Percentiles rank a stretch among this genome's conserved stretches.
Conservation (phyloP, 1,139 yeast genomes). For the Nakaseomyces uthaithaninus region DNA sequence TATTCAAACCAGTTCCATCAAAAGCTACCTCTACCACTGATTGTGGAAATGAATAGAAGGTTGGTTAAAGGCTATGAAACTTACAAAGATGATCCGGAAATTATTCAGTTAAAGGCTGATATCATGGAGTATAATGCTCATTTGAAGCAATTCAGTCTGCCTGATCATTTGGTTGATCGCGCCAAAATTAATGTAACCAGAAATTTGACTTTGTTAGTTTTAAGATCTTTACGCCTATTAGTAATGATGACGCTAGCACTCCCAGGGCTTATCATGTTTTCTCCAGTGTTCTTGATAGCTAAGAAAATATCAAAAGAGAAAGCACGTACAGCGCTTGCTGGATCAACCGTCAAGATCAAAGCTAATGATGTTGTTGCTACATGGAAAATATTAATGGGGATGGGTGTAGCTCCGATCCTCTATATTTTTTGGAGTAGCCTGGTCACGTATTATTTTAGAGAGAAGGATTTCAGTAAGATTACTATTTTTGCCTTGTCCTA, state of each 20-base stretch:
- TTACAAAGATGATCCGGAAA: constrained; percentile 62
- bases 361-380: constrained; percentile 93
- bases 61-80: constrained; percentile 71
- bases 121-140: constrained; percentile 62
- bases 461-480: constrained; percentile 21
- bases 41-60: constrained; percentile 84
- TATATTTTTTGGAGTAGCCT: constrained; percentile 71
- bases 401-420: constrained; percentile 82
- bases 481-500: constrained; percentile 31
- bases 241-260: constrained; percentile 55
- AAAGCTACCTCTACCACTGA: constrained; percentile 68
- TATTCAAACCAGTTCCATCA: constrained; percentile 69
- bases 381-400: constrained; percentile 85
- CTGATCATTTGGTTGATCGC: constrained; percentile 83
- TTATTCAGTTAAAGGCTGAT: constrained; percentile 49
- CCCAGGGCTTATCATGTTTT: constrained; percentile 77
- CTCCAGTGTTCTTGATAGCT: constrained; percentile 81
- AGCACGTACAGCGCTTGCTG: constrained; percentile 75
- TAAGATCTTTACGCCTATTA: constrained; percentile 47
- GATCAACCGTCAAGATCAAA: constrained; percentile 78
- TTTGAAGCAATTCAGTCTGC: constrained; percentile 61
- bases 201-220: constrained; percentile 42
- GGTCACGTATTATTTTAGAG: constrained; percentile 40
- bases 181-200: constrained; percentile 45
- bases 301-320: constrained; percentile 62